Evolutionary conservation across 2,329 filamentous ascomycete genomes (phyloP).

Genomic region (Esteya vermicola): DNA sequence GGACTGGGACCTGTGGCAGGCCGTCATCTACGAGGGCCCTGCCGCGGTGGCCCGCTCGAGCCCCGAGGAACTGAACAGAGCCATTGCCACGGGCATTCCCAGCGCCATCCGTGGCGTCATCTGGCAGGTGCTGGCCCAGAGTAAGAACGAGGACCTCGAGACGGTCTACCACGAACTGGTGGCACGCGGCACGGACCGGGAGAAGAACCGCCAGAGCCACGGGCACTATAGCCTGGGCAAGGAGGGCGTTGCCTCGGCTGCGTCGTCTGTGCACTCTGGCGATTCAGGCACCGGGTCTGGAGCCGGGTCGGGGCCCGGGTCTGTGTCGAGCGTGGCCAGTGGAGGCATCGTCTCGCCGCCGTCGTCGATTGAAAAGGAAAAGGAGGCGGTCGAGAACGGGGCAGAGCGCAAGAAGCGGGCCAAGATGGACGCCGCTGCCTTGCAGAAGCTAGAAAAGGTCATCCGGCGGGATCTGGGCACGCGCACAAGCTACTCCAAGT

Average conservation of each 20-base stretch:
- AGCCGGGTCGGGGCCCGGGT: conserved; percentile 27
- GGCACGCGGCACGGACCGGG: conserved; percentile 67
- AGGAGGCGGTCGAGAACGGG: conserved; percentile 50
- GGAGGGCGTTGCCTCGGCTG: conserved; percentile 56
- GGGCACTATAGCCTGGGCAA: conserved; percentile 41
- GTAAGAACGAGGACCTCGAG: conserved; percentile 85
- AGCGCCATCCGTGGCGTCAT: conserved; percentile 94
- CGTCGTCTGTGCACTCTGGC: conserved; percentile 74
- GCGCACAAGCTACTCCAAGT: conserved; percentile 92
- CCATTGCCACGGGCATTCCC: conserved; percentile 87
- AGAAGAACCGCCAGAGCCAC: conserved; percentile 47
- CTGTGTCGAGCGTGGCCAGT: not conserved
- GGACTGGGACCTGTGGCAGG: conserved; percentile 98
- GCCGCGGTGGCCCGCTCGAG: conserved; percentile 78
- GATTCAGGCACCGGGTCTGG: conserved; percentile 36
- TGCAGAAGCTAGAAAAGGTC: conserved; percentile 77
- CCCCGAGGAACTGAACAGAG: conserved; percentile 74
- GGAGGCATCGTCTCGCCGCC: not conserved
- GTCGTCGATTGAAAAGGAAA: conserved; percentile 27
- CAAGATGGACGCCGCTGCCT: conserved; percentile 58
- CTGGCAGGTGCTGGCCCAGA: conserved; percentile 94
- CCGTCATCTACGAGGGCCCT: conserved; percentile 87
- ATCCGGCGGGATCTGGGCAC: conserved; percentile 86
- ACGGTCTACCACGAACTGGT: conserved; percentile 72
- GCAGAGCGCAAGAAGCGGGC: conserved; percentile 63